Evolutionary conservation across 345 rosid genomes (phyloP), one percentile per base, ranked within the genome.

Genomic region (Sisymbrium irio): DNA sequence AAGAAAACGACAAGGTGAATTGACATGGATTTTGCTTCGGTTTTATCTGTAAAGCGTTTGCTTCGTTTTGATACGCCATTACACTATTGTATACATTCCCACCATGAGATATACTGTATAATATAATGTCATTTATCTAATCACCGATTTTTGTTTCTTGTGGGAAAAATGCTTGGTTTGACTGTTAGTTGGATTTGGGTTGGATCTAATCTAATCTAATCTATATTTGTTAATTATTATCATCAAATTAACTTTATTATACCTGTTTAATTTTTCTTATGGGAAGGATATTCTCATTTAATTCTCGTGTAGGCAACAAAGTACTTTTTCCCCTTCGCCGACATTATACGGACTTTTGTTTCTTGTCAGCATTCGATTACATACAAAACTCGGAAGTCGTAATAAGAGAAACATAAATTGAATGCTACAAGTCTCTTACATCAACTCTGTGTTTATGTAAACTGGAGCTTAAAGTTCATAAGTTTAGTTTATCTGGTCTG

Each of bases 61-160:
- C 62, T 69, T 56, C 65, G 55, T 32, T 57, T 58, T 57, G 44
- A 69, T 57, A 69, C 44, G 18, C 3, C 27, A 20, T 12, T 10
- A 41, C 62, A 68, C 50, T 40, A 13, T 17, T 68, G 73, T 68
- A 68, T 28, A 57, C 64, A 14, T 19, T 41, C 19, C 56, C 45
- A 12, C 22, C 20, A 4, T 20, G 32, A 55, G 7, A 27, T 27
- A 27, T 27, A 22, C 6, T 30, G 5, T 30, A 30, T 22, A 27
- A 27, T 11, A 66, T 42, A n/a, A 20, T 20, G 55, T 19, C 9
- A 0, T 50, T 18, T 9, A 47, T 47, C 3, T 18, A 17, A 1
- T 47, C 19, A 17, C 27, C 6, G 9, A 35, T 19, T 41, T 25
- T 25, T n/a, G n/a, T 4, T 11, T 45, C 37, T 58, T 33, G 17